A percentile compares a stretch with the other conserved stretches of the same genome.
These are phyloP conservation scores for Fusarium sp. DNA, from an alignment of 2,329 filamentous ascomycete genomes.

Conservation along the genomic window DNA sequence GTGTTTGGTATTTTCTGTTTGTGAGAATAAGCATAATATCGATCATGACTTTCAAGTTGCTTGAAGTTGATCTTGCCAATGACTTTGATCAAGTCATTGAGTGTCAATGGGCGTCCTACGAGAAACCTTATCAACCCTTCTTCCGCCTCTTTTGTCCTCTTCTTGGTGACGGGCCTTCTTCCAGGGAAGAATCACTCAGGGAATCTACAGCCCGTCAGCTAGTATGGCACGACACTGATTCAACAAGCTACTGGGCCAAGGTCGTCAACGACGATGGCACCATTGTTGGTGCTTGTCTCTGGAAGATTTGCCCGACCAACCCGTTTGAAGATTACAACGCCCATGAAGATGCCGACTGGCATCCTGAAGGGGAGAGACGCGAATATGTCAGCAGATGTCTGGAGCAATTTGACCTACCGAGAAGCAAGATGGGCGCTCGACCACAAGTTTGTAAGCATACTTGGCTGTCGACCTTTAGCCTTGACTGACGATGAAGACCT, in stretches of 20 bases:
- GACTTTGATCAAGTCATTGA: conserved; percentile 39
- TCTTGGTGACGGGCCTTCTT: conserved; percentile 15
- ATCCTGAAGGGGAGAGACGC: conserved; percentile 34
- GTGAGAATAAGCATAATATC: background rate
- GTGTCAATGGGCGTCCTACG: conserved; percentile 34
- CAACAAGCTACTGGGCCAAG: conserved; percentile 34
- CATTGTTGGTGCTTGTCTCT: conserved; percentile 39
- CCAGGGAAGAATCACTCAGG: conserved; percentile 21
- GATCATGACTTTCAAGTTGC: conserved; percentile 17
- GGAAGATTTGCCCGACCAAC: conserved; percentile 31
- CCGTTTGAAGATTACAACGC: conserved; percentile 24
- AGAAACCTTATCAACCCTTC: conserved; percentile 30
- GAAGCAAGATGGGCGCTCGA: conserved; percentile 30
- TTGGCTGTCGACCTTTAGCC: too few relatives aligned
- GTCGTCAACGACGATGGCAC: conserved; percentile 30
- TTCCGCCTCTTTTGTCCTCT: conserved; percentile 41
- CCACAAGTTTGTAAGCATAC: conserved; percentile 37
- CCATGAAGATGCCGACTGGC: conserved; percentile 30
- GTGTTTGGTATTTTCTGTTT: background rate
- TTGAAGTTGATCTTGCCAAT: conserved; percentile 23
- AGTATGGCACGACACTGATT: conserved; percentile 29
- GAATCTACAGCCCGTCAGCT: conserved; percentile 13
- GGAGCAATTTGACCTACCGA: conserved; percentile 33
- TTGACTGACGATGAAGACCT: conserved; percentile 14
- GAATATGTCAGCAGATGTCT: conserved; percentile 35